Evolutionary conservation across 2,329 filamentous ascomycete genomes (phyloP).

Genomic region (Colletotrichum camelliae): DNA sequence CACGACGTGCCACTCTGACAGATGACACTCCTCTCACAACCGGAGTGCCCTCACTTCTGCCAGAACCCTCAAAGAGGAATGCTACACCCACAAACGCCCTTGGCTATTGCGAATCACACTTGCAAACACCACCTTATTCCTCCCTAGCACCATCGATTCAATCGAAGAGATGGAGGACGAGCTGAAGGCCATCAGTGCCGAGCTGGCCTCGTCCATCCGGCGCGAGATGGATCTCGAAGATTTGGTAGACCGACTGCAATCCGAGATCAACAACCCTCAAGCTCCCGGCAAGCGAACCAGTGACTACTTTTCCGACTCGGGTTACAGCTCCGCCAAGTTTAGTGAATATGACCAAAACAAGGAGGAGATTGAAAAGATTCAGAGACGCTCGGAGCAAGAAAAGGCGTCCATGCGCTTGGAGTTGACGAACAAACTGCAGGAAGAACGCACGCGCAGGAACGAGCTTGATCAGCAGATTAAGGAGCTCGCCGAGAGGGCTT

Average conservation of each 20-base stretch:
- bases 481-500: conserved; percentile 78
- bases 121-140: conserved; percentile 52
- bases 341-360: conserved; percentile 68
- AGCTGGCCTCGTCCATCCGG: conserved; percentile 90
- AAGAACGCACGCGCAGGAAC: conserved; percentile 79
- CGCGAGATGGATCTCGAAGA: conserved; percentile 97
- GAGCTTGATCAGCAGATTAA: conserved; percentile 85
- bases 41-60: conserved; percentile 16
- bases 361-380: conserved; percentile 81
- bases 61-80: conserved; percentile 43
- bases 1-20: conserved; percentile 40
- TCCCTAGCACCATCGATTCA: conserved; percentile 52
- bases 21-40: conserved; percentile 41
- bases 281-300: conserved; percentile 77
- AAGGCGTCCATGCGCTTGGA: conserved; percentile 86
- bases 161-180: conserved; percentile 94
- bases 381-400: conserved; percentile 87
- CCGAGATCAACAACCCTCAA: conserved; percentile 69
- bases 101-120: conserved; percentile 56
- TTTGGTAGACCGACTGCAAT: conserved; percentile 84
- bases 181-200: conserved; percentile 88
- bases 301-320: conserved; percentile 98
- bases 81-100: conserved; percentile 47
- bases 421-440: conserved; percentile 80
- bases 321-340: conserved; percentile 82